Evolutionary conservation across 441 rosid species (phyloP), one percentile per base, ranked within the genome.

Genomic region (Arabidopsis hybrid): DNA sequence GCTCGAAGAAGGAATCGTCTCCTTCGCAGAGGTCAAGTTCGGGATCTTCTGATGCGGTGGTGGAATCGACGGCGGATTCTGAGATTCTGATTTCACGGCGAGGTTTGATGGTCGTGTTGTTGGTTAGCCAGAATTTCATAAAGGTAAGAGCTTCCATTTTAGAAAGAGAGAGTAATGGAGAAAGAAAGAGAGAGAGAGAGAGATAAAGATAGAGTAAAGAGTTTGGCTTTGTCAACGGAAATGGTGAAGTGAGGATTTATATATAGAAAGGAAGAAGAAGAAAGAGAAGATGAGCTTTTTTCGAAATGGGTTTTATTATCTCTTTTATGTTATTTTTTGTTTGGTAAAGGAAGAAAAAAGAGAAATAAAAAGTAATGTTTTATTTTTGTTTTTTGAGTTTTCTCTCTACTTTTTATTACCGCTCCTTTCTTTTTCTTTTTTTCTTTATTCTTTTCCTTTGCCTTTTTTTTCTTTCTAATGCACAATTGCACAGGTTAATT

Each of bases 1-100:
- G 74, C 72, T 94, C 99, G 75, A 91, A 87, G 85, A 90, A 91
- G 0, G 97, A 92, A 73, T 94, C 99, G 1, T 93, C 98, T 43
- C 77, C 98, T 50, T 91, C 93, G 0, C 72, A 85, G 42, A 80
- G 68, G 2, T 86, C 91, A 7, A 42, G 45, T n/a, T 82, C 81
- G 2, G 77, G 65, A 60, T 47, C 80, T 40, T 8, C 49, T 13
- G 65, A 59, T 77, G 62, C 21, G 29, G 78, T 58, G 26, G 72
- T 8, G 7, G 71, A n/a, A 56, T 2, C 18, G 34, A 14, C 21
- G 47, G 59, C 46, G 72, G 62, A 56, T 46, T 79, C 57, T 77
- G 79, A 78, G 78, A 65, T 65, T 78, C 64, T 50, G 71, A 52
- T 73, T 49, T 52, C 76, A 71, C 60, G 69, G 72, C 74, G 71